Conservation (phyloP, 2,329 filamentous ascomycete genomes). For the Cyanodermella asteris region DNA sequence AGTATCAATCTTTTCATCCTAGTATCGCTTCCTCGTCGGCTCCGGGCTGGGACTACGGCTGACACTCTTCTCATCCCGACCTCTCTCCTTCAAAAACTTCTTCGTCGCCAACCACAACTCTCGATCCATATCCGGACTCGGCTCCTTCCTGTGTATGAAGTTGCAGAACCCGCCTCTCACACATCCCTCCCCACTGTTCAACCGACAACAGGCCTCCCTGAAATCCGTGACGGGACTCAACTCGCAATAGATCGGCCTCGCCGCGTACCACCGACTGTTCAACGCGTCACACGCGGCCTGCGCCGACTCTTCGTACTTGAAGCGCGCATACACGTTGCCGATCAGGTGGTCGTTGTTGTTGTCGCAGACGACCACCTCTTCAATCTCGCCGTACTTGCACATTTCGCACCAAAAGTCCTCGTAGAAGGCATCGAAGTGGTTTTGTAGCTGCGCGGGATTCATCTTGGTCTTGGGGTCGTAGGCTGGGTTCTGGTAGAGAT, state of each 20-base stretch:
- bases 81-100: conserved; percentile 81
- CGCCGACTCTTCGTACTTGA: conserved; percentile 97
- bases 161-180: conserved; percentile 96
- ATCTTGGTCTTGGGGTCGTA: conserved; percentile 95
- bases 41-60: conserved; percentile 72
- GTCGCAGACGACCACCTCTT: conserved; percentile 96
- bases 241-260: conserved; percentile 93
- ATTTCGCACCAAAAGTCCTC: conserved; percentile 99
- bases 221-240: conserved; percentile 94
- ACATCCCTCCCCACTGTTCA: conserved; percentile 89
- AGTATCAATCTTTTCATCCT: background rate
- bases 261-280: conserved; percentile 92
- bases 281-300: conserved; percentile 85
- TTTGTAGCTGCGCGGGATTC: conserved; percentile 87
- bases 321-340: conserved; percentile 96
- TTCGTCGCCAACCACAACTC: conserved; percentile 77
- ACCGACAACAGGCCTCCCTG: conserved; percentile 83
- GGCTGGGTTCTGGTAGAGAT: conserved; percentile 96
- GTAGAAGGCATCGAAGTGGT: conserved; percentile 99
- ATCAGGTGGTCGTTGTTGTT: conserved; percentile 99
- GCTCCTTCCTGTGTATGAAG: conserved; percentile 97
- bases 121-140: conserved; percentile 64
- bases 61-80: conserved; percentile 62
- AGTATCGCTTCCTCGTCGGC: conserved; percentile 51
- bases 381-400: conserved; percentile 93